Evolutionary conservation across 2,329 filamentous ascomycete species (phyloP).

Genomic region (Alternaria viburni): DNA sequence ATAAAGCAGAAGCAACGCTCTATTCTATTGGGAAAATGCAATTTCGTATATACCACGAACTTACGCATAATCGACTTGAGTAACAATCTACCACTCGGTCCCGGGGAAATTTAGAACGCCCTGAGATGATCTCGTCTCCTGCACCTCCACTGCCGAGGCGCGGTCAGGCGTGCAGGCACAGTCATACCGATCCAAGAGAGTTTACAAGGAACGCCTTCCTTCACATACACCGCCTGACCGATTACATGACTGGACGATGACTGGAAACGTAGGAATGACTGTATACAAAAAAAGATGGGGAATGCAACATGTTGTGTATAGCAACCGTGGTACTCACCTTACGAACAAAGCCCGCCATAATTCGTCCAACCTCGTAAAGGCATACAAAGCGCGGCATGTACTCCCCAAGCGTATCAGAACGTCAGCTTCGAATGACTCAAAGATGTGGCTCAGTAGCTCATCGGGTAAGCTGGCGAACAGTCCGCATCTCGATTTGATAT

Average conservation of each 20-base stretch:
- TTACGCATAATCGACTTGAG: background rate
- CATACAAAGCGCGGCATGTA: conserved; percentile 85
- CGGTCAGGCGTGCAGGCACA: conserved; percentile 4
- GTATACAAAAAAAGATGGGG: conserved; percentile 4
- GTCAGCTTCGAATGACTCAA: conserved; percentile 74
- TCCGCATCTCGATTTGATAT: conserved; percentile 72
- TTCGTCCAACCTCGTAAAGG: conserved; percentile 83
- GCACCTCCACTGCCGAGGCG: background rate
- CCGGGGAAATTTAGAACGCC: too few relatives aligned
- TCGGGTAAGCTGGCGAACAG: conserved; percentile 74
- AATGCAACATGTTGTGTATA: background rate
- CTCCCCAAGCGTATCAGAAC: conserved; percentile 71
- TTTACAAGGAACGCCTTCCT: conserved; percentile 1
- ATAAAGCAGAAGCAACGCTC: background rate
- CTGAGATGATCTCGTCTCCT: background rate
- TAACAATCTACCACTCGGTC: background rate
- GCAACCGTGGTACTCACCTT: conserved; percentile 66
- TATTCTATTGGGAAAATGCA: background rate
- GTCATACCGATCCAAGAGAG: conserved; percentile 5
- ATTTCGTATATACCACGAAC: background rate
- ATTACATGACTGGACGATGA: background rate
- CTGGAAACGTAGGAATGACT: conserved; percentile 1
- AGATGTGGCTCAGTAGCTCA: conserved; percentile 75
- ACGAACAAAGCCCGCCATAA: conserved; percentile 87
- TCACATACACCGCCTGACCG: conserved; percentile 2